Evolutionary conservation across 176 grass and related monocot genomes (phyloP), one percentile per base, ranked within the genome.

Genomic region (Microstegium vimineum): DNA sequence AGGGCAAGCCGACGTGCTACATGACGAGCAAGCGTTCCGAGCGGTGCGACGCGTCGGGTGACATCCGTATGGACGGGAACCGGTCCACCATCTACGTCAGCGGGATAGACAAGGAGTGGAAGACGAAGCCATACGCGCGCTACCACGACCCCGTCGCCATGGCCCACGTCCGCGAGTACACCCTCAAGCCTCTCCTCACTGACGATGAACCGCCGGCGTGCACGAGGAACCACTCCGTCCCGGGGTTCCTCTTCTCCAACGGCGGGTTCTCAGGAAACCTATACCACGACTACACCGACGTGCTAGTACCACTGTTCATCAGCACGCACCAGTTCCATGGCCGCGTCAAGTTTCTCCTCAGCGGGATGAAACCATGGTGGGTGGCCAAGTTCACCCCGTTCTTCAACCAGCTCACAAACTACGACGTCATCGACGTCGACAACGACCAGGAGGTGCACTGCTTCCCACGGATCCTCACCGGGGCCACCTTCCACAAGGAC

Each of bases 251-350:
- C 10, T 97, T 97, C 75, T 97, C 94, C 26, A 88, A 88, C 82
- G 67, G 89, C 6, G 94, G 94, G 2, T 97, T 92, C 90, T 94
- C 94, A 15, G 92, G 92, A 23, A 97, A 97, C 77, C 82, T 97
- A 25, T 97, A 94, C 90, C 94, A 97, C 81, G 92, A 94, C 84
- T 97, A 94, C 81, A 97, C 94, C 6, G 94, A 97, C 72, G 94
- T 94, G 75, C 67, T 97, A 40, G 86, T 97, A 32, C 94, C 94
- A 7, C 73, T 97, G 2, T 97, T 97, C 92, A 85, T 97, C 64
- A 94, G 90, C 90, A 91, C 92, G 10, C 83, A 77, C 88, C 81
- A 57, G 27, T 97, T 94, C 87, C 85, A 85, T 1, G 81, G 90
- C 15, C 75, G 90, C 35, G 92, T 97, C 18, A 79, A 84, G 78